phyloP scores from a whole-genome alignment of 2,329 filamentous ascomycete species.

The Hypoxylon rubiginosum region DNA sequence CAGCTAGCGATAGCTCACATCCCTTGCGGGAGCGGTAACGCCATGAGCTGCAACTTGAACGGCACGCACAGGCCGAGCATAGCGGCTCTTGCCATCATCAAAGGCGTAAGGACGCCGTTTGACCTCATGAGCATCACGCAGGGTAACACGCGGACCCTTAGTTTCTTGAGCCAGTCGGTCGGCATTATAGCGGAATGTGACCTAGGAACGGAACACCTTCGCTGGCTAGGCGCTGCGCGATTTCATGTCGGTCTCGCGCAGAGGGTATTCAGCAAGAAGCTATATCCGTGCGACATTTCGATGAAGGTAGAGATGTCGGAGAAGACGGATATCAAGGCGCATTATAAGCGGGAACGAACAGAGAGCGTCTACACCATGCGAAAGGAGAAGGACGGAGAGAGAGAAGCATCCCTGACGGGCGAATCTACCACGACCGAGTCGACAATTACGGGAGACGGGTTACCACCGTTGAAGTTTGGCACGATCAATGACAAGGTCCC shows the following conservation, averaged over 20 bases:
- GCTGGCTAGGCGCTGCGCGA: constrained; percentile 90
- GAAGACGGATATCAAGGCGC: constrained; percentile 79
- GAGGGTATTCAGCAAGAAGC: constrained; percentile 79
- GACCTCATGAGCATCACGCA: constrained; percentile 93
- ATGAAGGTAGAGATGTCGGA: constrained; percentile 84
- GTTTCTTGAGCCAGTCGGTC: constrained; percentile 90
- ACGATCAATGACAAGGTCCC: constrained; percentile 83
- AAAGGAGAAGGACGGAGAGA: constrained; percentile 48
- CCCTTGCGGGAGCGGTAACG: constrained; percentile 94
- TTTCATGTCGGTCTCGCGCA: constrained; percentile 89
- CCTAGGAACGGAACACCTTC: constrained; percentile 87
- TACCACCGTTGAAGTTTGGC: constrained; percentile 83
- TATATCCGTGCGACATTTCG: constrained; percentile 91
- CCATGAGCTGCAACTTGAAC: constrained; percentile 89
- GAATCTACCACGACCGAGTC: constrained; percentile 40
- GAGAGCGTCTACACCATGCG: constrained; percentile 35
- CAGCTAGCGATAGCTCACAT: constrained; percentile 88
- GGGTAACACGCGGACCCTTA: constrained; percentile 78
- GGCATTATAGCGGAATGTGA: constrained; percentile 93
- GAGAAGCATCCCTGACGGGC: constrained; percentile 36
- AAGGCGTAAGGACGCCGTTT: constrained; percentile 85
- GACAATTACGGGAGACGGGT: constrained; percentile 60
- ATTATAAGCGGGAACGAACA: constrained; percentile 70
- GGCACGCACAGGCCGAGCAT: constrained; percentile 81
- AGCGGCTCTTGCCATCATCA: constrained; percentile 86